phyloP scores from a whole-genome alignment of 139 green algal species.

The Coelastrella sp. region DNA sequence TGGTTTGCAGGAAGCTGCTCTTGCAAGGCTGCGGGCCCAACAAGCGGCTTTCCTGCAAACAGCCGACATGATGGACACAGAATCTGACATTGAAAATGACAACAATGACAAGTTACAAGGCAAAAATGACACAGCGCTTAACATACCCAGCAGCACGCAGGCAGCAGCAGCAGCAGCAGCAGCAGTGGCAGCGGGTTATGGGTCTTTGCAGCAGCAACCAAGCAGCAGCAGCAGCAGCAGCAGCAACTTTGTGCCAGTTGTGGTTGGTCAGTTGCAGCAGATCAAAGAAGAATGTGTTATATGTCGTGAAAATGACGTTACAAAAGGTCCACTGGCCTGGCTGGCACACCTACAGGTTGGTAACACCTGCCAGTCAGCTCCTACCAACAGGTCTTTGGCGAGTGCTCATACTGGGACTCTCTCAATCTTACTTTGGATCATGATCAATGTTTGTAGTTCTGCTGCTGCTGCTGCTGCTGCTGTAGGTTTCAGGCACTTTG shows the following conservation, averaged over 20 bases:
- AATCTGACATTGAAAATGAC: not conserved
- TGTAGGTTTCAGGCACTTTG: slow-evolving; percentile 21
- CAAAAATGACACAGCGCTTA: not conserved
- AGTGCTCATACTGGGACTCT: no score
- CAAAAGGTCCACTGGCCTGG: not conserved
- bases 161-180: not conserved
- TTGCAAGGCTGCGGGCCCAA: slow-evolving; percentile 1
- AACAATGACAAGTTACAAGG: not conserved
- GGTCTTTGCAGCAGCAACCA: not conserved
- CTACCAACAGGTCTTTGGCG: no score
- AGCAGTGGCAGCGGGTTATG: not conserved
- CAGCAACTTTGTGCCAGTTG: not conserved
- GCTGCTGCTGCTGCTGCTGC: slow-evolving; percentile 20
- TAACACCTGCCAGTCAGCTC: no score
- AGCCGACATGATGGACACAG: slow-evolving; percentile 9
- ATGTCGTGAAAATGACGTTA: not conserved
- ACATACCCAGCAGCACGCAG: not conserved
- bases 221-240: slow-evolving; percentile 9
- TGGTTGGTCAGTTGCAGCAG: not conserved
- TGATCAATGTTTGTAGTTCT: no score
- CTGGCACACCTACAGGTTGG: slow-evolving; percentile 26
- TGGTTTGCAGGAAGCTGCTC: slow-evolving; percentile 28
- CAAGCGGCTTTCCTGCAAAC: slow-evolving; percentile 28
- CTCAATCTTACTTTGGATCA: no score
- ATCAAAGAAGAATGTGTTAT: slow-evolving; percentile 11